These are phyloP conservation scores for Trebouxia sp. DNA, from an alignment of 139 green algal genomes.

Conservation along the genomic window DNA sequence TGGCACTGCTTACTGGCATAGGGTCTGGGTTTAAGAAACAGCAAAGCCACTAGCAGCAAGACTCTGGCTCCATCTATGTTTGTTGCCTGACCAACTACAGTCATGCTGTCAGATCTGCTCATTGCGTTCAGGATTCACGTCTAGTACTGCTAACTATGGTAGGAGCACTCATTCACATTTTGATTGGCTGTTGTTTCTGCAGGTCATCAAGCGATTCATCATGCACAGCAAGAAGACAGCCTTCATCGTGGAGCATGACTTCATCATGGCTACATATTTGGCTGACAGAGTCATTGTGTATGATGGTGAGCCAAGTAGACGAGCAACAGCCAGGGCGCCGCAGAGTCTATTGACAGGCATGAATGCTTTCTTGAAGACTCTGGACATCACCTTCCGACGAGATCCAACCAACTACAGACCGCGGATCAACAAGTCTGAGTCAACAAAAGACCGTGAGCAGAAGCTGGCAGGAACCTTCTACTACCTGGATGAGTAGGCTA, in stretches of 20 bases:
- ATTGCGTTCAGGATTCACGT: too few relatives aligned
- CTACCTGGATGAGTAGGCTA: conserved; percentile 45
- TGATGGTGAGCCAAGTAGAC: conserved; percentile 81
- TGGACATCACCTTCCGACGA: conserved; percentile 98
- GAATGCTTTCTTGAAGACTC: conserved; percentile 92
- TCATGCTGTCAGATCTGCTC: too few relatives aligned
- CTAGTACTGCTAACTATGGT: too few relatives aligned
- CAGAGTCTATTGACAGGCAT: conserved; percentile 85
- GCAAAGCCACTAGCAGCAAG: too few relatives aligned
- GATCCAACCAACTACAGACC: conserved; percentile 99
- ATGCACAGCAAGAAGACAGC: conserved; percentile 99
- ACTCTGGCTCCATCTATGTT: too few relatives aligned
- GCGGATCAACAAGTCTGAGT: conserved; percentile 98
- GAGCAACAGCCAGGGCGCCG: conserved; percentile 78
- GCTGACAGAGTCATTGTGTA: conserved; percentile 98
- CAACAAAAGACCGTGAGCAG: conserved; percentile 95
- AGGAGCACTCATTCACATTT: too few relatives aligned
- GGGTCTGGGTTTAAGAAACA: too few relatives aligned
- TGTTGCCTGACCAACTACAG: too few relatives aligned
- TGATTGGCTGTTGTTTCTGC: too few relatives aligned
- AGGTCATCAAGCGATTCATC: conserved; percentile 99
- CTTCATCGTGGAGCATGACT: conserved; percentile 99
- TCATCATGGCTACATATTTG: conserved; percentile 99
- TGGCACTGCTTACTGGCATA: too few relatives aligned
- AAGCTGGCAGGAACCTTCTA: conserved; percentile 93